Base-by-base conservation (phyloP, 352 stramenopile genomes). In the Phytophthora ohioensis region DNA sequence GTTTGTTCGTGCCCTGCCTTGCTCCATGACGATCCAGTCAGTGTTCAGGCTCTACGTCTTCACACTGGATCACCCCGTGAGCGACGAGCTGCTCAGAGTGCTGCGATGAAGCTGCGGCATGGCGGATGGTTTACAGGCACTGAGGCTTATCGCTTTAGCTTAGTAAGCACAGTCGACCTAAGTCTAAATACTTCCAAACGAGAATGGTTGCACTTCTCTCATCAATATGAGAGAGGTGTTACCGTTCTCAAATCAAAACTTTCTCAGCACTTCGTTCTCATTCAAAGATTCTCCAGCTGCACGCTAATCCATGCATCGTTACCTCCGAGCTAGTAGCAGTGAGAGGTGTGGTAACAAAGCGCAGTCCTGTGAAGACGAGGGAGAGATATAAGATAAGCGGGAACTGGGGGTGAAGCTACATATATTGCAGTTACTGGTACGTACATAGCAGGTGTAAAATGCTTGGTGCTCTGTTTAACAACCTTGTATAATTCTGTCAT, bases 261-360 rank as follows among this genome's bases (percentile, higher is more conserved):
- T 27, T 47, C 42, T 27, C 42, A 17, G n/a, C 17, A 21, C 17
- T 13, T 31, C 32, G 4, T 32, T 32, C 30, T 49, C 38, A 49
- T 48, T 60, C 12, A 60, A n/a, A 39, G 21, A 60, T 60, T 49
- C 17, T 49, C 27, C 53, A 31, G 36, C 10, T 39, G 27, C 17
- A 1, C 39, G 8, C 36, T 60, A 31, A 15, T 27, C 10, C 7
- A 3, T 8, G 9, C 53, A n/a, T 55, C 57, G 57, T 17, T 62
- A 43, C 9, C 34, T 46, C 55, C 41, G 42, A 62, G 55, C 36
- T 55, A 64, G 57, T 55, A 64, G 43, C 45, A 64, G 57, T 55
- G 57, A n/a, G 57, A 7, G 57, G 45, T 55, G 45, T 64, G 57
- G 56, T 63, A 63, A 54, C 17, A 63, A 63, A 9, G 32, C 32